phyloP scores from a whole-genome alignment of 2,329 filamentous ascomycete genomes.

The Fusarium neocosmosporiellum region DNA sequence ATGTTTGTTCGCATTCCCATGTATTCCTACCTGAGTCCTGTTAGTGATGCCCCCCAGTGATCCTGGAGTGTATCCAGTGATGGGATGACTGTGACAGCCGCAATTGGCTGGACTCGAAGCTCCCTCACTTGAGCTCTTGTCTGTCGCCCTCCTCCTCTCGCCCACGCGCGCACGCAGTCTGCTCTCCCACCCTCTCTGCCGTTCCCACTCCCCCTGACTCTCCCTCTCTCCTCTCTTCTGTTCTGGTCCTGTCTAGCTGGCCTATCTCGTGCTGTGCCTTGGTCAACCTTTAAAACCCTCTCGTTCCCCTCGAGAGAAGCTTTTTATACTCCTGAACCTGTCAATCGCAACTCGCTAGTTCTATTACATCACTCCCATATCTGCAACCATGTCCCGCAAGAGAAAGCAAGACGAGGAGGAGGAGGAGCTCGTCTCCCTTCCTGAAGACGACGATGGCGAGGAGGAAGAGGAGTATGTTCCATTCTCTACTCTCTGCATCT shows the following conservation, averaged over 20 bases:
- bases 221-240: slow-evolving; percentile 26
- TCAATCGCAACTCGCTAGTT: slow-evolving; percentile 21
- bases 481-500: slow-evolving; percentile 2
- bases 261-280: slow-evolving; percentile 31
- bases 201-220: slow-evolving; percentile 36
- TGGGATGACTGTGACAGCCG: slow-evolving; percentile 27
- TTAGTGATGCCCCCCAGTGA: slow-evolving; percentile 30
- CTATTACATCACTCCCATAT: slow-evolving; percentile 15
- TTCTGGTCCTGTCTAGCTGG: slow-evolving; percentile 21
- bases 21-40: slow-evolving; percentile 31
- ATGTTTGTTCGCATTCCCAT: slow-evolving; percentile 31
- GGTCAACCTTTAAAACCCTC: slow-evolving; percentile 30
- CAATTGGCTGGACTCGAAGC: slow-evolving; percentile 33
- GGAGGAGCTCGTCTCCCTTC: slow-evolving; percentile 66
- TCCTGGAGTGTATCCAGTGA: slow-evolving; percentile 39
- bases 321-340: slow-evolving; percentile 1
- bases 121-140: slow-evolving; percentile 31
- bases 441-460: slow-evolving; percentile 62
- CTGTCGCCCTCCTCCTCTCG: slow-evolving; percentile 18
- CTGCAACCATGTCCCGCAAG: slow-evolving; percentile 61
- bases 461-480: slow-evolving; percentile 66
- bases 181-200: slow-evolving; percentile 38
- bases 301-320: slow-evolving; percentile 25
- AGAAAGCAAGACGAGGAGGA: slow-evolving; percentile 65
- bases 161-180: slow-evolving; percentile 24